A percentile compares a stretch with the other conserved stretches of the same genome.
Conservation (phyloP, 305 asterid species). For the Nicotiana rustica region DNA sequence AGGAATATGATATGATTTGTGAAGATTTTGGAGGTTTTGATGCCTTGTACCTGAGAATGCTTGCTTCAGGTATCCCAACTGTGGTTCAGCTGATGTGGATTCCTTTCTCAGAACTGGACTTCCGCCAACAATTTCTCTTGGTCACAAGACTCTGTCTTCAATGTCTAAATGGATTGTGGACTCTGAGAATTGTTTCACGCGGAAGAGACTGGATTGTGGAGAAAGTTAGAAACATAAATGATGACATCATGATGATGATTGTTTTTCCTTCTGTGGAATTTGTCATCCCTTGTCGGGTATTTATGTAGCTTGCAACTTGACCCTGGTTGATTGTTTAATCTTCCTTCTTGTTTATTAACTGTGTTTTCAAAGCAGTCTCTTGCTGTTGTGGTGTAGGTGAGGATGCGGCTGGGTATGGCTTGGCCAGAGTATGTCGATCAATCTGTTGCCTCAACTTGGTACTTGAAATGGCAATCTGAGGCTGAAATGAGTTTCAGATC, state of each 20-base stretch:
- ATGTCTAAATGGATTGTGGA: conserved; percentile 75
- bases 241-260: conserved; percentile 85
- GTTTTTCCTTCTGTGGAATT: conserved; percentile 88
- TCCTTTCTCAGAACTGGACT: conserved; percentile 82
- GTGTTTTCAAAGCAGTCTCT: conserved; percentile 38
- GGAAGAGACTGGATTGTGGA: conserved; percentile 59
- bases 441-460: conserved; percentile 81
- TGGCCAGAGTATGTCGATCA: conserved; percentile 89
- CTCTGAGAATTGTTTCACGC: conserved; percentile 47
- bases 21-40: conserved; percentile 97
- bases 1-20: conserved; percentile 88
- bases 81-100: conserved; percentile 95
- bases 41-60: conserved; percentile 87
- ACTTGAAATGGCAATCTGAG: conserved; percentile 86
- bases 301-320: conserved; percentile 39
- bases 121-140: conserved; percentile 74
- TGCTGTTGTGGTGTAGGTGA: conserved; percentile 55
- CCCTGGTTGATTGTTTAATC: conserved; percentile 5
- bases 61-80: conserved; percentile 82
- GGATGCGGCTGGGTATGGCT: conserved; percentile 91
- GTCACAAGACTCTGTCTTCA: conserved; percentile 56
- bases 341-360: conserved; percentile 26
- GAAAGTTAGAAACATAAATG: conserved; percentile 59
- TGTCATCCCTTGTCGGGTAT: conserved; percentile 82
- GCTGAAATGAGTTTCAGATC: conserved; percentile 69